A percentile compares a stretch with the other conserved stretches of the same genome.
Conservation (phyloP, 169 alveolate genomes). For the Perkinsus chesapeaki region DNA sequence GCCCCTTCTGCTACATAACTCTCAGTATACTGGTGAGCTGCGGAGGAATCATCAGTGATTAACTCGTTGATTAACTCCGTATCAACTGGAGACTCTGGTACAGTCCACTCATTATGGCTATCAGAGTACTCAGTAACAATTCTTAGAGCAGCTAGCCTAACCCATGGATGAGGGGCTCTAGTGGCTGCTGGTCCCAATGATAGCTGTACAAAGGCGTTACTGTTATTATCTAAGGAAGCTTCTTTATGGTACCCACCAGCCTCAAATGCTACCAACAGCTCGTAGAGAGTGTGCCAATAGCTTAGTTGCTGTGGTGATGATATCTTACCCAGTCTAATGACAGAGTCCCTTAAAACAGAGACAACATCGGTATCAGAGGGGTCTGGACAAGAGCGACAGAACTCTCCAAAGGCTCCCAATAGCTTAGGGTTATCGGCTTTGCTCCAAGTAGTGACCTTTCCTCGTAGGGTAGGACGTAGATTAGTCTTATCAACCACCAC, state of each 20-base stretch:
- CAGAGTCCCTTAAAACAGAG: not conserved
- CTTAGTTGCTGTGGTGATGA: not conserved
- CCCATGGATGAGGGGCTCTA: not conserved
- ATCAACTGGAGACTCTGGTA: not conserved
- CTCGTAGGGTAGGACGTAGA: not conserved
- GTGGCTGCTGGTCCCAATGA: not conserved
- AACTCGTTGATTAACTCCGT: not conserved
- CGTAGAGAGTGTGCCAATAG: not conserved
- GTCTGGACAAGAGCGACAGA: not conserved
- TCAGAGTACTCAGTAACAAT: not conserved
- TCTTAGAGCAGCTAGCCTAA: not conserved
- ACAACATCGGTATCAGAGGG: not conserved
- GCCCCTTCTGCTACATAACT: not conserved
- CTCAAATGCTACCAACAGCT: not conserved
- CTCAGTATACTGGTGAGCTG: not conserved
- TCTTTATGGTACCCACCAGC: not conserved
- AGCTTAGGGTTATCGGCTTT: not conserved
- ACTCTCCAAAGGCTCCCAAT: not conserved
- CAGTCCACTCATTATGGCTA: not conserved
- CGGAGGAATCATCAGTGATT: no score
- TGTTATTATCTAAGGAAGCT: not conserved
- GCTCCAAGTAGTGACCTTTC: not conserved
- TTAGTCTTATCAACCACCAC: not conserved
- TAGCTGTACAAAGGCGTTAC: not conserved
- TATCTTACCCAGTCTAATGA: not conserved